These are phyloP conservation scores for Arabidopsis suecica DNA, from an alignment of 345 rosid species.

Conservation along the genomic window DNA sequence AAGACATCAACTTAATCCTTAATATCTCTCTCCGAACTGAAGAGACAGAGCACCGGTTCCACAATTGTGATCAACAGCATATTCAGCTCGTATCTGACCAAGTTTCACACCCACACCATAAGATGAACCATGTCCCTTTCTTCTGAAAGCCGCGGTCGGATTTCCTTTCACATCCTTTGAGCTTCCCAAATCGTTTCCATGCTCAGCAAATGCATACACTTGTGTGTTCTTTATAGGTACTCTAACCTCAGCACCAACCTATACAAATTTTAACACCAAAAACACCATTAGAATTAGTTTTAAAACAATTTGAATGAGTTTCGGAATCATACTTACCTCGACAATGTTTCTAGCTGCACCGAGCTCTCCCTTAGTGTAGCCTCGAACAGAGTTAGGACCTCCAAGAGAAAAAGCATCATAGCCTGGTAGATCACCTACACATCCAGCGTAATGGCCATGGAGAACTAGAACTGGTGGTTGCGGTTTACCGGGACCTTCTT, in stretches of 20 bases:
- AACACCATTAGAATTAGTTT: neutral
- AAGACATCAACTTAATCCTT: slow-evolving; percentile 30
- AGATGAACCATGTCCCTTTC: slow-evolving; percentile 92
- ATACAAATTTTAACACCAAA: neutral
- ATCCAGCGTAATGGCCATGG: slow-evolving; percentile 93
- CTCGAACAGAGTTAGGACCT: slow-evolving; percentile 93
- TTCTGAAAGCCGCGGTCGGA: slow-evolving; percentile 85
- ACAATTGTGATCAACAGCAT: slow-evolving; percentile 90
- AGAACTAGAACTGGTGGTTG: slow-evolving; percentile 93
- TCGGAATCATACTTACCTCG: slow-evolving; percentile 56
- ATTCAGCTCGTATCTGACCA: slow-evolving; percentile 90
- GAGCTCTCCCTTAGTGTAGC: slow-evolving; percentile 97
- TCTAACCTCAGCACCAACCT: slow-evolving; percentile 82
- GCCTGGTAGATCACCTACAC: slow-evolving; percentile 95
- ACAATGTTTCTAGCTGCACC: slow-evolving; percentile 86
- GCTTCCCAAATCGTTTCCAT: slow-evolving; percentile 89
- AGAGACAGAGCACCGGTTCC: slow-evolving; percentile 82
- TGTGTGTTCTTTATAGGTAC: slow-evolving; percentile 83
- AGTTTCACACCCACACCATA: slow-evolving; percentile 85
- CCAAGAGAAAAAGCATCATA: slow-evolving; percentile 95
- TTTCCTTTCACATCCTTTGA: slow-evolving; percentile 98
- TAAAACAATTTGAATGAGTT: neutral
- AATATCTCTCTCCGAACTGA: slow-evolving; percentile 89
- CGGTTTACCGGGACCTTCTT: slow-evolving; percentile 78
- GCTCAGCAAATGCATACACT: slow-evolving; percentile 85